Evolutionary conservation across 2,329 filamentous ascomycete species (phyloP).

Genomic region (Beauveria australis): DNA sequence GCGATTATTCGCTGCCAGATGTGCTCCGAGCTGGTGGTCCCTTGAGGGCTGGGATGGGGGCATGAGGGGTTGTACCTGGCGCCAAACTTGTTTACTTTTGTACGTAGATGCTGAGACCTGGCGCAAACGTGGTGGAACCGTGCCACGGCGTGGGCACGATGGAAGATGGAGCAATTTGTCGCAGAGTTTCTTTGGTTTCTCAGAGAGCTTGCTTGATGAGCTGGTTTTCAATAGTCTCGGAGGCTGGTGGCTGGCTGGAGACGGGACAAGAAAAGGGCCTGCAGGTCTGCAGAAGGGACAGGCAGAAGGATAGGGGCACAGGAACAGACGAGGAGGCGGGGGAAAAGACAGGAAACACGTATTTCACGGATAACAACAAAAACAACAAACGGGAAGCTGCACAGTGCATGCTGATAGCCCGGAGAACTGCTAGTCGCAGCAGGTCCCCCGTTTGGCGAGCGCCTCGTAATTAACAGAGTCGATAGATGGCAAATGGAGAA

Average conservation of each 20-base stretch:
- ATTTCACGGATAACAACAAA: neutral
- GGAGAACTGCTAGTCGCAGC: neutral
- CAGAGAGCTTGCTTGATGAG: neutral
- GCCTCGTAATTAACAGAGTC: neutral
- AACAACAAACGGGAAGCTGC: neutral
- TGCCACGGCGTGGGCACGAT: neutral
- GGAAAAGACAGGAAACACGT: neutral
- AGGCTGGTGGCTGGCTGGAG: neutral
- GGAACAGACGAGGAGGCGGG: conserved; percentile 2
- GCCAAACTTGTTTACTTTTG: neutral
- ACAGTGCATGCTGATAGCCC: too few relatives aligned
- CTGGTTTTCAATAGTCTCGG: too few relatives aligned
- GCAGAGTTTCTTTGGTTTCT: conserved; percentile 10
- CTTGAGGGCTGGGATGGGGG: neutral
- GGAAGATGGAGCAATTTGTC: conserved; percentile 1
- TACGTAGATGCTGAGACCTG: neutral
- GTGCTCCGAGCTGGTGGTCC: neutral
- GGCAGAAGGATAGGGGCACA: neutral
- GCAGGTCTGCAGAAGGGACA: neutral
- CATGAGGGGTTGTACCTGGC: neutral
- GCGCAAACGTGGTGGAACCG: neutral
- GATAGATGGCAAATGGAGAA: neutral
- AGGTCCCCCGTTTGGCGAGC: neutral
- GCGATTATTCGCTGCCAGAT: neutral
- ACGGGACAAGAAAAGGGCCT: neutral